Evolutionary conservation across 2,329 filamentous ascomycete genomes (phyloP).

Genomic region (Pezicula radicicola): DNA sequence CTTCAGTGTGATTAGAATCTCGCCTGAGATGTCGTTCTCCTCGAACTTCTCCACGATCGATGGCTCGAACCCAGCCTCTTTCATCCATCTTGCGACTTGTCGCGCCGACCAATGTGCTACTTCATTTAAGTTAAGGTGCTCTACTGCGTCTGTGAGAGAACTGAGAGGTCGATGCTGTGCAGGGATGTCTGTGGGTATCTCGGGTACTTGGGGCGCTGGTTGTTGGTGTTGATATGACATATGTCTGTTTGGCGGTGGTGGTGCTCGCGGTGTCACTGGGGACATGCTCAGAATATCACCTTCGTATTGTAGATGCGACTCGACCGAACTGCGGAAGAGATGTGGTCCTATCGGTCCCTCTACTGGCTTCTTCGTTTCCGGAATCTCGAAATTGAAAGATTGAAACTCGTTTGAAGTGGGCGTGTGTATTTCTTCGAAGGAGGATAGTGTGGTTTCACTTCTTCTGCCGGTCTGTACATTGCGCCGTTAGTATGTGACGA

Average conservation of each 20-base stretch:
- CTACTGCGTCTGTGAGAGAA: constrained; percentile 54
- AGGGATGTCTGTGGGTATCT: constrained; percentile 19
- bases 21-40: constrained; percentile 87
- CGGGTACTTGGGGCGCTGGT: constrained; percentile 18
- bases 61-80: constrained; percentile 75
- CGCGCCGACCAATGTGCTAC: constrained; percentile 69
- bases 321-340: constrained; percentile 71
- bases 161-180: constrained; percentile 38
- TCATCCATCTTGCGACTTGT: constrained; percentile 85
- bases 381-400: constrained; percentile 58
- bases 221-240: constrained; percentile 7
- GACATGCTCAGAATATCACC: constrained; percentile 63
- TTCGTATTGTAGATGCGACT: constrained; percentile 50
- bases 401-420: constrained; percentile 64
- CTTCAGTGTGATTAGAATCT: constrained; percentile 84
- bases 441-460: constrained; percentile 84
- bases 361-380: constrained; percentile 57
- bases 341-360: constrained; percentile 84
- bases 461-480: constrained; percentile 58
- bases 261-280: constrained; percentile 65
- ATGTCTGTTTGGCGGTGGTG: constrained; percentile 32
- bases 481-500: constrained; percentile 13
- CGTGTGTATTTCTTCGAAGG: constrained; percentile 79
- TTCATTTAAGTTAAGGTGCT: constrained; percentile 54
- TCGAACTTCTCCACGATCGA: constrained; percentile 79